Base-by-base conservation (phyloP, 441 rosid genomes). In the Eutrema salsugineum region DNA sequence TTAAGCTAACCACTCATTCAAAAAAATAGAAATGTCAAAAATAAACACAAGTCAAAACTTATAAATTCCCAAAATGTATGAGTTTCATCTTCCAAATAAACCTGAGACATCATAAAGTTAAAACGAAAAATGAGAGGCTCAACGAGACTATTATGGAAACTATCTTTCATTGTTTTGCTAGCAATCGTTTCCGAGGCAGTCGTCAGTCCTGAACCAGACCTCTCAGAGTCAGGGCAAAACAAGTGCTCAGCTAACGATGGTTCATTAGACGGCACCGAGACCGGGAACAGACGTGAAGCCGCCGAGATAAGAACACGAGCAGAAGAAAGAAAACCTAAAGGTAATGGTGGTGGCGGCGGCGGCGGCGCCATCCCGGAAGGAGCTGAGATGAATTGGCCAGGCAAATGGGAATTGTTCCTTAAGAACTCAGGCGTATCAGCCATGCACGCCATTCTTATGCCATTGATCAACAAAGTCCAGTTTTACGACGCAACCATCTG, bases 401-500 rank as follows among this genome's bases (percentile, higher is more conserved):
- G 97, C 5, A 36, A 44, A 24, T 86, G 93, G 95, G 81, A 84
- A 72, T 2, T 91, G 5, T 80, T 79, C 35, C 35, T 79, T 0
- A 9, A 61, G 17, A 85, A 66, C 19, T 81, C 95, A 0, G 97
- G 95, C 0, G 87, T 89, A 16, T 91, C 95, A 0, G 89, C 91
- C 2, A 91, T 89, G 95, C 95, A 91, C 63, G 24, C 83, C 6
- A 80, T 89, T 30, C 76, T 91, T 55, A 78, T 89, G 65, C 95
- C 95, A 1, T 62, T 77, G 32, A 61, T 59, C 42, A 71, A 84
- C 66, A 82, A 84, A 75, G 90, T 76, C 3, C 61, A 87, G 65
- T 85, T 87, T 80, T 89, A 80, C 24, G 95, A 91, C 20, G 83
- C 95, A 46, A 89, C 95, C 0, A 76, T 86, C 44, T 83, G 88